phyloP scores from a whole-genome alignment of 441 rosid species.

The Viola pubescens region DNA sequence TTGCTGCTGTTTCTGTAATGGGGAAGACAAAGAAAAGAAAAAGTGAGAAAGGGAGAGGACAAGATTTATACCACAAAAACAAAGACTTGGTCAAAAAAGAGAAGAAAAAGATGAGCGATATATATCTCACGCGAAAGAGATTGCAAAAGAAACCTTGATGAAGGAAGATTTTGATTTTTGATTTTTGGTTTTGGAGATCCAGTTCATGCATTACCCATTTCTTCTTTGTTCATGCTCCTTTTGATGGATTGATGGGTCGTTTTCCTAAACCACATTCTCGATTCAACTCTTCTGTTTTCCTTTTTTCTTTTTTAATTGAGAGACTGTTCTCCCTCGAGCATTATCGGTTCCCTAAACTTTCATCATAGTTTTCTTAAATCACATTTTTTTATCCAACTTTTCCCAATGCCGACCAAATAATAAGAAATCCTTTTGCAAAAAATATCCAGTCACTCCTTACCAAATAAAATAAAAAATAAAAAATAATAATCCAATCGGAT shows the following conservation, averaged over 20 bases:
- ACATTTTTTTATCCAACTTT: no score
- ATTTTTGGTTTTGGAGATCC: no score
- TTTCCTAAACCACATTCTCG: constrained; percentile 13
- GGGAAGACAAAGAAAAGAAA: neutral
- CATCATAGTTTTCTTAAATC: no score
- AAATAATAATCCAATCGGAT: no score
- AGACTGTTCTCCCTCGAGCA: no score
- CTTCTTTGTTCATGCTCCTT: constrained; percentile 8
- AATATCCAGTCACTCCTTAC: no score
- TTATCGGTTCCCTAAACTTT: no score
- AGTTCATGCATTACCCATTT: no score
- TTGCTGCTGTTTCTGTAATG: constrained; percentile 11
- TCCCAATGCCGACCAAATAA: no score
- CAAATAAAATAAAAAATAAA: no score
- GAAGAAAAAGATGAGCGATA: neutral
- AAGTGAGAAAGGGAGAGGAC: neutral
- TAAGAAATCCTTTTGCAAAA: no score
- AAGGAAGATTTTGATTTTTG: neutral
- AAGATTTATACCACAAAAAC: neutral
- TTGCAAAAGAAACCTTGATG: neutral
- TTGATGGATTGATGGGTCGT: constrained; percentile 17
- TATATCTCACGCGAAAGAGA: neutral
- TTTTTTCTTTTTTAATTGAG: neutral
- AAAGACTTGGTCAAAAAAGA: constrained; percentile 9
- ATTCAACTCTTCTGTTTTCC: neutral